Conservation (phyloP, 139 green algal genomes). For the Deuterostichococcus epilithicus region DNA sequence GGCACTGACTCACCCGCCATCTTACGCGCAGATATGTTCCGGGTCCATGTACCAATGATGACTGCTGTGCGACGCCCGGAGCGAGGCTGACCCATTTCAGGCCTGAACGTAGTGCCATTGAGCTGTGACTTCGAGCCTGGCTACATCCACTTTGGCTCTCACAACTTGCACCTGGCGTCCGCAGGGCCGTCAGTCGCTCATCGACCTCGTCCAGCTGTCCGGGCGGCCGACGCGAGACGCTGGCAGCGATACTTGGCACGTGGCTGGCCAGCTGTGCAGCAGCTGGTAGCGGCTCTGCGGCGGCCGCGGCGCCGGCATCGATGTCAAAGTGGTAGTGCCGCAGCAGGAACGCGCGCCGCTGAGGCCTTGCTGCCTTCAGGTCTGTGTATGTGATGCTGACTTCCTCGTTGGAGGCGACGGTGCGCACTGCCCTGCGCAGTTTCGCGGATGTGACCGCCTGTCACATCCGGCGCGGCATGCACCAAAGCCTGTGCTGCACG, state of each 20-base stretch:
- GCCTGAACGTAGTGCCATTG: too few relatives aligned
- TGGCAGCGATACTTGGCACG: not conserved
- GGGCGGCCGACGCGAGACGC: not conserved
- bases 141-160: not conserved
- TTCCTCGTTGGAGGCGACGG: constrained; percentile 50
- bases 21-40: too few relatives aligned
- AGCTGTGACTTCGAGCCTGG: too few relatives aligned
- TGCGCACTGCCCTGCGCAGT: constrained; percentile 39
- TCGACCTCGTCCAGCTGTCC: not conserved
- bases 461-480: not conserved
- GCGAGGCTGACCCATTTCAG: too few relatives aligned
- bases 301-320: constrained; percentile 1
- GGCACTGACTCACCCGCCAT: too few relatives aligned
- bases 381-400: constrained; percentile 77
- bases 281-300: not conserved
- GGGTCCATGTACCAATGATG: too few relatives aligned
- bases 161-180: not conserved
- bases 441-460: not conserved
- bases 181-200: not conserved
- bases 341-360: constrained; percentile 49
- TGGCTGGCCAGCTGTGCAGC: not conserved
- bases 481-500: not conserved
- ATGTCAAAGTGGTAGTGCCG: constrained; percentile 70
- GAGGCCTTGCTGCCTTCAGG: constrained; percentile 53
- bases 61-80: too few relatives aligned